Evolutionary conservation across 2,329 filamentous ascomycete species (phyloP), one percentile per base, ranked within the genome.

Genomic region (Ascochyta clinopodiicola): DNA sequence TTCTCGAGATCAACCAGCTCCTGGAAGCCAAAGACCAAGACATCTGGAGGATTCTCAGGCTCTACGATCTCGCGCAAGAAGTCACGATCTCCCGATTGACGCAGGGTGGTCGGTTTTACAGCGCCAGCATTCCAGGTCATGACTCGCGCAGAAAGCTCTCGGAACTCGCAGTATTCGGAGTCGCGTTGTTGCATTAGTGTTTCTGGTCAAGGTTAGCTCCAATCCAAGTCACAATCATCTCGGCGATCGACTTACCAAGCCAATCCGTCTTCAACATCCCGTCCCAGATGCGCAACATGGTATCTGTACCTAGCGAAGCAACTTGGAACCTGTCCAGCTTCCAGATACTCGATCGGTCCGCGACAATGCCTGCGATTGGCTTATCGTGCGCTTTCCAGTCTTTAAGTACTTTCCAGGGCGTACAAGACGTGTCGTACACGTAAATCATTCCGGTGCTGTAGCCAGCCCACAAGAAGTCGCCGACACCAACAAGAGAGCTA

Each of bases 121-220:
- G 95, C 95, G 1, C 95, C 95, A 1, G 93, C 94, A 73, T 99
- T 99, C 95, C 95, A 99, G 0, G 93, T 97, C 80, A 98, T 84
- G 24, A 96, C 86, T 34, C 92, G 80, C 12, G 90, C 88, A 44
- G 86, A 88, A 53, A 98, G 81, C 66, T 96, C 88, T 49, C 92
- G 84, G 73, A 98, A 96, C 25, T 85, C 83, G 79, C 93, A 97
- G 71, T 91, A 98, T 44, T 95, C 85, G 0, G 84, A 81, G 67
- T 97, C 93, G 58, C 88, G 86, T 29, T 84, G 83, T 70, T 96
- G 92, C 92, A 99, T 96, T 60, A 91, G 86, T 32, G 83, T 81
- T 76, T 97, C 93, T 85, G 56, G 44, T 13, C 9, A 24, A 2
- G 22, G 12, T 31, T 51, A 37, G 52, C 24, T 9, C 13, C 6